A percentile compares a stretch with the other conserved stretches of the same genome.
phyloP scores from a whole-genome alignment of 805 yeast species.

The Debaryomyces tyrocola region DNA sequence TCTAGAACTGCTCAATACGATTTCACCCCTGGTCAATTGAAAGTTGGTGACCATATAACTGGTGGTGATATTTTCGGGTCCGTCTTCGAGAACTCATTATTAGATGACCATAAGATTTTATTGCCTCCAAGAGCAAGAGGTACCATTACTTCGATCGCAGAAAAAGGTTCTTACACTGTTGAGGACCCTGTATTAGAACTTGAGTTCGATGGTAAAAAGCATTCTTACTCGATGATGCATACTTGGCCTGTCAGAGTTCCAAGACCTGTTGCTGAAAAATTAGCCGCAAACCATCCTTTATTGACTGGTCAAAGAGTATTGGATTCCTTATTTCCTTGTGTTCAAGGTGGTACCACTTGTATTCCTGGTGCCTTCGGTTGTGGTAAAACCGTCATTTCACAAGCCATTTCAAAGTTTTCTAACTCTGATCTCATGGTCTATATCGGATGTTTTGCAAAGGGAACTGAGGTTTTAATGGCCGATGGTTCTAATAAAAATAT shows the following conservation, averaged over 20 bases:
- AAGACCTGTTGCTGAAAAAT: constrained; percentile 94
- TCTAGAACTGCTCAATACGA: constrained; percentile 80
- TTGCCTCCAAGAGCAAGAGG: constrained; percentile 99
- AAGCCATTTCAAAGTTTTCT: constrained; percentile 93
- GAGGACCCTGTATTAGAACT: constrained; percentile 90
- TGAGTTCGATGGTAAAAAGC: constrained; percentile 87
- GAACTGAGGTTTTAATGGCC: constrained; percentile 45
- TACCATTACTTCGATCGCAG: constrained; percentile 87
- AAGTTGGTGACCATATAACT: constrained; percentile 94
- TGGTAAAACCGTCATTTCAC: constrained; percentile 98
- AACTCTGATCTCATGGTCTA: constrained; percentile 96
- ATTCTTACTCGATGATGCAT: constrained; percentile 89
- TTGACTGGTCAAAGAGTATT: constrained; percentile 98
- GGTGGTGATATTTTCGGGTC: constrained; percentile 98
- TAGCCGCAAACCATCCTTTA: constrained; percentile 91
- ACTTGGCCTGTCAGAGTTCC: constrained; percentile 99
- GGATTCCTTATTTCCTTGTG: constrained; percentile 97
- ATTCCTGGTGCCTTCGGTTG: constrained; percentile 99
- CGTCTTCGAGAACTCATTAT: constrained; percentile 88
- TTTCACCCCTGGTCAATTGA: constrained; percentile 74
- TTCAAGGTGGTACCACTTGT: constrained; percentile 99
- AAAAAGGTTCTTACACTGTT: constrained; percentile 85
- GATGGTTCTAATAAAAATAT: constrained; percentile 36
- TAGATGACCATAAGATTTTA: constrained; percentile 89
- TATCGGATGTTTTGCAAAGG: constrained; percentile 56